Evolutionary conservation across 768 basidiomycete species (phyloP).

Genomic region (Terana coerulea): DNA sequence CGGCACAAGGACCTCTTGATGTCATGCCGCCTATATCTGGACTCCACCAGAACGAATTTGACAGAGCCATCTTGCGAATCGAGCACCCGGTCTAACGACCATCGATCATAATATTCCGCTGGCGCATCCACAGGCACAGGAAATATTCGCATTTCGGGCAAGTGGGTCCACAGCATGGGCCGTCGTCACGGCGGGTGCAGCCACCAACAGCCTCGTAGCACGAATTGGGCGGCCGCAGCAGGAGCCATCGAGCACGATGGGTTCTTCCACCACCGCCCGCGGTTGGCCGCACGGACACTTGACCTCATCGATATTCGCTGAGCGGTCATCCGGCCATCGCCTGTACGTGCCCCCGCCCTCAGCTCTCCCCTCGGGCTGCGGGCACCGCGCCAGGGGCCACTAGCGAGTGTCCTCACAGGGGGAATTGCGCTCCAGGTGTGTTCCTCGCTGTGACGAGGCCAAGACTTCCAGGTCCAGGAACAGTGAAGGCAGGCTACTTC

Average conservation of each 20-base stretch:
- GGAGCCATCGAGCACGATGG: not conserved
- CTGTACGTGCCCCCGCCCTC: not conserved
- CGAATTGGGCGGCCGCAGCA: not conserved
- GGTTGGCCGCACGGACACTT: not conserved
- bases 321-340: not conserved
- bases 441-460: too few relatives aligned
- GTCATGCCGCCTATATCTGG: conserved; percentile 2
- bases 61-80: not conserved
- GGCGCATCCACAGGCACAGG: not conserved
- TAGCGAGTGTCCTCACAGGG: too few relatives aligned
- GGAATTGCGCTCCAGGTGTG: too few relatives aligned
- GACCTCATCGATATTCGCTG: not conserved
- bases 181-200: too few relatives aligned
- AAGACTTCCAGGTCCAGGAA: too few relatives aligned
- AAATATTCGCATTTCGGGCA: too few relatives aligned
- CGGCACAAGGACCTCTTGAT: conserved; percentile 1
- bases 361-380: too few relatives aligned
- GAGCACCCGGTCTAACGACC: not conserved
- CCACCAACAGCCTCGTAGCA: not conserved
- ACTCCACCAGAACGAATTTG: not conserved
- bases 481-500: too few relatives aligned
- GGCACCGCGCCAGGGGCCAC: too few relatives aligned
- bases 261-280: not conserved
- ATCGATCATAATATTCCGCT: not conserved
- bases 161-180: too few relatives aligned